phyloP scores from a whole-genome alignment of 805 yeast genomes.

The Tetrapisispora namnaoensis region DNA sequence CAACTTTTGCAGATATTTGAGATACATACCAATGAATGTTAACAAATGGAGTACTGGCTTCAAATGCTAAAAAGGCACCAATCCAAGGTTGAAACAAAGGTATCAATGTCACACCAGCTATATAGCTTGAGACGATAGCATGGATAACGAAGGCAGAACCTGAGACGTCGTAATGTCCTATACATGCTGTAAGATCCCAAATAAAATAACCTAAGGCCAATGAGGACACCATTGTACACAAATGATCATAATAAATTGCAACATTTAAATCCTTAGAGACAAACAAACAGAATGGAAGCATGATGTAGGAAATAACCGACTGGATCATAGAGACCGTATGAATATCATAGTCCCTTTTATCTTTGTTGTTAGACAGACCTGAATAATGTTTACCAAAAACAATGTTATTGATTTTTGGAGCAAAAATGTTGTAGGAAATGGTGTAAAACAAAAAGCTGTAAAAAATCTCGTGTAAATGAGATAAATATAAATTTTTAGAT shows the following conservation, averaged over 20 bases:
- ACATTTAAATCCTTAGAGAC: slow-evolving; percentile 37
- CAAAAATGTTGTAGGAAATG: slow-evolving; percentile 35
- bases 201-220: slow-evolving; percentile 74
- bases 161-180: slow-evolving; percentile 49
- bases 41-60: slow-evolving; percentile 86
- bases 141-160: slow-evolving; percentile 77
- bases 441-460: slow-evolving; percentile 54
- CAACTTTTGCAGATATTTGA: slow-evolving; percentile 5
- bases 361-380: slow-evolving; percentile 32
- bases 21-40: slow-evolving; percentile 67
- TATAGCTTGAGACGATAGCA: slow-evolving; percentile 69
- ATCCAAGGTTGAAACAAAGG: slow-evolving; percentile 77
- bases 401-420: slow-evolving; percentile 41
- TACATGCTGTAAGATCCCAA: slow-evolving; percentile 76
- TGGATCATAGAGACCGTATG: slow-evolving; percentile 84
- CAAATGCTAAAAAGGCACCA: slow-evolving; percentile 75
- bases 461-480: slow-evolving; percentile 67
- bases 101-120: slow-evolving; percentile 48
- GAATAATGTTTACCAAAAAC: slow-evolving; percentile 49
- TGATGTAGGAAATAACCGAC: slow-evolving; percentile 49
- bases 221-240: slow-evolving; percentile 61
- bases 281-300: slow-evolving; percentile 55
- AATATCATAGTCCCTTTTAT: slow-evolving; percentile 68
- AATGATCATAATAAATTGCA: slow-evolving; percentile 60
- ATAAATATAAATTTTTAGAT: slow-evolving; percentile 34